Percentiles rank a stretch among this genome's conserved stretches.
phyloP scores from a whole-genome alignment of 495 filamentous ascomycete species.

The Trichoderma parareesei region DNA sequence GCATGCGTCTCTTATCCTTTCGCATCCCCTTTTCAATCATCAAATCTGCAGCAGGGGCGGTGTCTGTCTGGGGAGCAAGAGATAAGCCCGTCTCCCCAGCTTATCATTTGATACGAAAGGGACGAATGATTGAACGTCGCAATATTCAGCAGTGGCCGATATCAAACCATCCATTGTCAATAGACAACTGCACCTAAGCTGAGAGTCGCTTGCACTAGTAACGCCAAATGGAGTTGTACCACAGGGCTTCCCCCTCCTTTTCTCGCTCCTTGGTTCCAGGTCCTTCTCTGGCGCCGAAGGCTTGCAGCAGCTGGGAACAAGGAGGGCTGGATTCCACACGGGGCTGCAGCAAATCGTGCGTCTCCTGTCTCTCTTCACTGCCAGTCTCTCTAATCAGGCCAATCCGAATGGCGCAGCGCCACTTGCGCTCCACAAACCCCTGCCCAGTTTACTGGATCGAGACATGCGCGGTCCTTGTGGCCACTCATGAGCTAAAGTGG shows the following conservation, averaged over 20 bases:
- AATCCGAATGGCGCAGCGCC: background rate
- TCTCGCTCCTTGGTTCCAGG: background rate
- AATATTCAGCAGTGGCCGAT: no score
- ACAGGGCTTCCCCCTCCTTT: background rate
- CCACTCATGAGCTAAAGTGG: background rate
- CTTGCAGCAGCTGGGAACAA: slow-evolving; percentile 2
- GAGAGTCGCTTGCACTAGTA: no score
- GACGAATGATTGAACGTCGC: no score
- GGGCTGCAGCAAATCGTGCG: background rate
- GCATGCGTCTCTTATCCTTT: no score
- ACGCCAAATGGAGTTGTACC: background rate
- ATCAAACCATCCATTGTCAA: no score
- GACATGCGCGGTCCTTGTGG: background rate
- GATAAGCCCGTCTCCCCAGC: no score
- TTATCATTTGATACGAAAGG: no score
- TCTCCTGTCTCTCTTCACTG: background rate
- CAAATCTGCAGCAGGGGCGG: no score
- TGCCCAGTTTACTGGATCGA: background rate
- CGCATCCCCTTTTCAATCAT: no score
- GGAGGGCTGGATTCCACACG: background rate
- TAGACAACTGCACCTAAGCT: no score
- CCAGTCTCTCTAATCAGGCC: background rate
- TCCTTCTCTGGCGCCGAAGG: background rate
- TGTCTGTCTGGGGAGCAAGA: no score
- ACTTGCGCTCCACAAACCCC: background rate